Conservation (phyloP, 2,329 filamentous ascomycete species). For the Fusarium coffeatum region DNA sequence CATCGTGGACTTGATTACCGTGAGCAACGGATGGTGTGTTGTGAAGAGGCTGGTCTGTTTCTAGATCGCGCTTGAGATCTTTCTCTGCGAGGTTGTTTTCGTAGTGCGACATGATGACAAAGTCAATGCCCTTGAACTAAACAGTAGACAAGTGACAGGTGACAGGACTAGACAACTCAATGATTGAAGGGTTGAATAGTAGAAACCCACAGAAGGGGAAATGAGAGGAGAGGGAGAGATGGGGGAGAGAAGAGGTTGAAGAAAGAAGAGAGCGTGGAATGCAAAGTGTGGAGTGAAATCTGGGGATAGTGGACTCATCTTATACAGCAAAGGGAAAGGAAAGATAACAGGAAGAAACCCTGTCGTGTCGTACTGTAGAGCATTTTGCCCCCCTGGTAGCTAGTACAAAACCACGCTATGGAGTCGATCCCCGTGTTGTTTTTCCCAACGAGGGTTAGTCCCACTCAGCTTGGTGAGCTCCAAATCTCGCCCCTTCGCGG, state of each 20-base stretch:
- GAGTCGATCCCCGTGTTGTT: conserved; percentile 22
- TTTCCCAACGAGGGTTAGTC: conserved; percentile 16
- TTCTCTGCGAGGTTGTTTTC: conserved; percentile 26
- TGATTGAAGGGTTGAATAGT: conserved; percentile 22
- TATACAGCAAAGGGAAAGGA: conserved; percentile 9
- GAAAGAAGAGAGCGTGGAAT: conserved; percentile 8
- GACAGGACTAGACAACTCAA: conserved; percentile 21
- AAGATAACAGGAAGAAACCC: no score
- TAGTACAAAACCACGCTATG: conserved; percentile 14
- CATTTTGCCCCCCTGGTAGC: conserved; percentile 12
- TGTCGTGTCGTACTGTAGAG: no score
- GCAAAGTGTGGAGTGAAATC: conserved; percentile 19
- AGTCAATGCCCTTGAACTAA: not conserved
- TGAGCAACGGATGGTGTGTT: conserved; percentile 8
- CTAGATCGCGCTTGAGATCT: conserved; percentile 27
- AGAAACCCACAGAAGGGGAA: no score
- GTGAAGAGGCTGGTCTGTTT: conserved; percentile 12
- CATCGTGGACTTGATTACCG: conserved; percentile 39
- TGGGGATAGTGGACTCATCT: conserved; percentile 37
- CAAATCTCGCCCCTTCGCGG: not conserved
- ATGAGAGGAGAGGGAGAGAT: no score
- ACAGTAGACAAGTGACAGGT: not conserved
- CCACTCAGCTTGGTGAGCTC: not conserved
- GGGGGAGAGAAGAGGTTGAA: not conserved
- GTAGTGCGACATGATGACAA: conserved; percentile 29